Conservation (phyloP, 129 eudicot species). For the Artemisia tridentata region DNA sequence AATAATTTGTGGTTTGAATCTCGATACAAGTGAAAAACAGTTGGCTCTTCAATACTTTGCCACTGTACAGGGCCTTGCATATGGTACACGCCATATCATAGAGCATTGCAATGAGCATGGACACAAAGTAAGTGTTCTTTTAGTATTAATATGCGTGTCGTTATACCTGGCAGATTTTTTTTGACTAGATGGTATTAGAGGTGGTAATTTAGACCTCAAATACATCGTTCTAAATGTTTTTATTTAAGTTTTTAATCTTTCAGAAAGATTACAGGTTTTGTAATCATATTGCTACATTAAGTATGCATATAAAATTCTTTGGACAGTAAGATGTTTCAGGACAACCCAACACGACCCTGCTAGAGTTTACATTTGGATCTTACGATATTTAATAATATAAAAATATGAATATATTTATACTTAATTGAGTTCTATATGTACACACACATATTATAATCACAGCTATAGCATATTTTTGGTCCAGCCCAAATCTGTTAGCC, state of each 20-base stretch:
- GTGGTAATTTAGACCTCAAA: not conserved
- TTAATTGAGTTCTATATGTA: not conserved
- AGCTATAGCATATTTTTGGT: not conserved
- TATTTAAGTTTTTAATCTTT: no score
- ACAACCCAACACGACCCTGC: no score
- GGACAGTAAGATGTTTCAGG: no score
- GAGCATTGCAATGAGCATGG: conserved; percentile 96
- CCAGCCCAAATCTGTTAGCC: not conserved
- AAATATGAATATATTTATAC: conserved; percentile 15
- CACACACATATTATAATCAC: not conserved
- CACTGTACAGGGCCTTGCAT: conserved; percentile 87
- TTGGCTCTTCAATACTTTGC: conserved; percentile 93
- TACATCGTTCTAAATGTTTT: no score
- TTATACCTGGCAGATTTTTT: not conserved
- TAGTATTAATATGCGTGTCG: not conserved
- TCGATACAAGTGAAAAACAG: conserved; percentile 87
- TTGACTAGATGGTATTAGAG: not conserved
- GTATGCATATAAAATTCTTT: not conserved
- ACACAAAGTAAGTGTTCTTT: conserved; percentile 58
- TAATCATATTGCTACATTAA: not conserved
- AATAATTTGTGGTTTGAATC: conserved; percentile 76
- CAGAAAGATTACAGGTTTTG: no score
- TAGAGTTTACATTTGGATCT: not conserved
- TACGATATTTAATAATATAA: not conserved
- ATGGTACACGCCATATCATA: conserved; percentile 95